Percentiles rank a stretch among this genome's conserved stretches.
These are phyloP conservation scores for Termitomyces bulborhizus DNA, from an alignment of 768 basidiomycete genomes.

Conservation along the genomic window DNA sequence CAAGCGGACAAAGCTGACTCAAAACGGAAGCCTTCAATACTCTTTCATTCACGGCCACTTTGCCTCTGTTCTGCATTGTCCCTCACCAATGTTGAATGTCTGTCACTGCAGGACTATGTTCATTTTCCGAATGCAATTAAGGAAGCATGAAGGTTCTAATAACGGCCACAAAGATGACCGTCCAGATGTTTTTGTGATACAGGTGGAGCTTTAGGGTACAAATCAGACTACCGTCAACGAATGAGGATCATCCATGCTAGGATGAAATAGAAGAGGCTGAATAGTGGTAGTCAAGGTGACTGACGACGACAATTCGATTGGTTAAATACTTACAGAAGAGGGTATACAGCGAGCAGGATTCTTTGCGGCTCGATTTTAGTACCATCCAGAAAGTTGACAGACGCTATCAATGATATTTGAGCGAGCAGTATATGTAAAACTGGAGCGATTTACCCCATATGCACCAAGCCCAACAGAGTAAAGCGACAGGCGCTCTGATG, in stretches of 20 bases:
- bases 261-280: constrained; percentile 87
- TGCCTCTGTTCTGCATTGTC: background rate
- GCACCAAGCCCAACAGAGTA: constrained; percentile 91
- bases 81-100: background rate
- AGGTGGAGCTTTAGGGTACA: background rate
- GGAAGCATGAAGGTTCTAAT: background rate
- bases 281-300: background rate
- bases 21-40: background rate
- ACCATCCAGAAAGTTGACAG: constrained; percentile 93
- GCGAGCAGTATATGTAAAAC: background rate
- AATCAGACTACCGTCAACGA: constrained; percentile 38
- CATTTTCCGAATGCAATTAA: background rate
- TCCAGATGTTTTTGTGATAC: background rate
- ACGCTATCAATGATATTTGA: constrained; percentile 42
- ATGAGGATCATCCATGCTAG: constrained; percentile 97
- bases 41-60: background rate
- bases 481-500: constrained; percentile 78
- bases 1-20: background rate
- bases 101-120: background rate
- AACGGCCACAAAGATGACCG: background rate
- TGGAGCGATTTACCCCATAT: constrained; percentile 77
- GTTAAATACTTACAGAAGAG: constrained; percentile 61
- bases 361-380: constrained; percentile 90
- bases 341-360: constrained; percentile 91
- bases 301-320: background rate